phyloP scores from a whole-genome alignment of 2,329 filamentous ascomycete genomes.

The Fusarium torulosum region DNA sequence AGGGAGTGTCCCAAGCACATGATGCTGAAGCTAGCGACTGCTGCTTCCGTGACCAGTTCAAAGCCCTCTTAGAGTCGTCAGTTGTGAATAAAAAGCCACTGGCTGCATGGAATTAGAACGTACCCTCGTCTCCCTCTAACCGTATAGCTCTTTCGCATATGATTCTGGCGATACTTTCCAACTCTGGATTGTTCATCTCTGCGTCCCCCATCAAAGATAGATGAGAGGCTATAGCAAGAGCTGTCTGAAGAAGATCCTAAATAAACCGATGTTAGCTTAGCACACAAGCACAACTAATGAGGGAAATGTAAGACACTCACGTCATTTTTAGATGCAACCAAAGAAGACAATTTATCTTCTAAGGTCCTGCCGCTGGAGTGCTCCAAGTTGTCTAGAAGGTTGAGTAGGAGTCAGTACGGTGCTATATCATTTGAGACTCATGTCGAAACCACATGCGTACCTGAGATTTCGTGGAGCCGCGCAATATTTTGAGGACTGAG shows the following conservation, averaged over 20 bases:
- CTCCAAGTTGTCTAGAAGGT: background rate
- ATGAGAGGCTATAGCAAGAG: constrained; percentile 10
- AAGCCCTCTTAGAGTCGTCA: constrained; percentile 1
- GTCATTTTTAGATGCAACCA: background rate
- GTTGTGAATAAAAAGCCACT: background rate
- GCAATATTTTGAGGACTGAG: constrained; percentile 27
- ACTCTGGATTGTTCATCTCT: background rate
- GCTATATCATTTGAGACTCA: background rate
- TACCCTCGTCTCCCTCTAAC: constrained; percentile 9
- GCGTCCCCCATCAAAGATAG: background rate
- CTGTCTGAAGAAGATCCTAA: constrained; percentile 20
- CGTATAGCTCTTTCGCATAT: constrained; percentile 11
- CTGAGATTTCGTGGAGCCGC: constrained; percentile 23
- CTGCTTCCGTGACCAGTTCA: constrained; percentile 43
- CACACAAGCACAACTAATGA: background rate
- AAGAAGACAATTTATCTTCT: background rate
- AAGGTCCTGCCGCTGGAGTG: background rate
- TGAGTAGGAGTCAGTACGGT: background rate
- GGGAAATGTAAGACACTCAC: background rate
- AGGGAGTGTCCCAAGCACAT: constrained; percentile 34
- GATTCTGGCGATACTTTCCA: background rate
- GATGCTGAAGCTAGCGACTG: constrained; percentile 47
- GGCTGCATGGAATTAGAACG: background rate
- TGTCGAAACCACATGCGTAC: constrained; percentile 9
- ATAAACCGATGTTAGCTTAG: constrained; percentile 12